phyloP scores from a whole-genome alignment of 192 early-diverging fungal species.

The Podochytrium sp. region DNA sequence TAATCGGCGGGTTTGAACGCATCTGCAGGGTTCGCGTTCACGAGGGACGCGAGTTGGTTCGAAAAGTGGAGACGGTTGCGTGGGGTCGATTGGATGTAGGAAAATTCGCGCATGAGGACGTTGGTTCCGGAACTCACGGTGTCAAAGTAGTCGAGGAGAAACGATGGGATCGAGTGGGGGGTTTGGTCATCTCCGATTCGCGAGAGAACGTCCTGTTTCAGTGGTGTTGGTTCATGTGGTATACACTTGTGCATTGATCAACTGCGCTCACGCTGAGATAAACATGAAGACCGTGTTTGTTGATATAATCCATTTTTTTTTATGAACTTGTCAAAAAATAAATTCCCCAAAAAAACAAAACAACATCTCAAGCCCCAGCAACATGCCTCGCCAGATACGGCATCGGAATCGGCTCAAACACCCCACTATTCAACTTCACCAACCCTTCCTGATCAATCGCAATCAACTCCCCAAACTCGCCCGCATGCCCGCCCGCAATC shows the following conservation, averaged over 20 bases:
- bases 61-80: conserved; percentile 11
- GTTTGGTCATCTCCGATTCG: neutral
- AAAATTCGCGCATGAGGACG: conserved; percentile 23
- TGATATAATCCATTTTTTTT: conserved; percentile 12
- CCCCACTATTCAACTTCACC: conserved; percentile 37
- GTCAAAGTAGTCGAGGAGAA: conserved; percentile 14
- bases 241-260: neutral
- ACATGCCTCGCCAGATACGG: neutral
- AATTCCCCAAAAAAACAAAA: neutral
- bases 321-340: neutral
- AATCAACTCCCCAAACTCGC: conserved; percentile 37
- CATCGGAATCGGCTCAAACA: conserved; percentile 25
- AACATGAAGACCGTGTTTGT: conserved; percentile 1
- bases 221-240: neutral
- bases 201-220: neutral
- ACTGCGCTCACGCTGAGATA: neutral
- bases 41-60: neutral
- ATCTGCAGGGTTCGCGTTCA: neutral
- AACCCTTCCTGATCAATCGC: conserved; percentile 46
- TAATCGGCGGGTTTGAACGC: conserved; percentile 15
- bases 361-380: neutral
- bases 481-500: conserved; percentile 21
- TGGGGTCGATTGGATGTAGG: conserved; percentile 18
- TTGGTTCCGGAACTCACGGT: conserved; percentile 2
- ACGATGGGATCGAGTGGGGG: neutral